Conservation (phyloP, 768 basidiomycete species). For the Nidularia pulvinata region DNA sequence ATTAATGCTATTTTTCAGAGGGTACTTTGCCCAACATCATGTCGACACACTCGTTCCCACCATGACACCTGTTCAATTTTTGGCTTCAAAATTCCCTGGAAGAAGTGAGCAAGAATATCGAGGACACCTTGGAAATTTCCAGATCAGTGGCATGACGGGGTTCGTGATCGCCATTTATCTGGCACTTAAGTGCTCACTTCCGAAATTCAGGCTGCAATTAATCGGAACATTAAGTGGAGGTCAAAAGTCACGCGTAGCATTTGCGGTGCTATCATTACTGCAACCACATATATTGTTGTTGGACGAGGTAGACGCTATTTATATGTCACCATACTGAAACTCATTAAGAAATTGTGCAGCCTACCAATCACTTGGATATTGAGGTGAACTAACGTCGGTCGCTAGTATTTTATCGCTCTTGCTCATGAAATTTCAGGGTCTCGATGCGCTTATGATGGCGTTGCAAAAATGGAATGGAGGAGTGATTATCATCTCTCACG, state of each 20-base stretch:
- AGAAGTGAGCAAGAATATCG: slow-evolving; percentile 97
- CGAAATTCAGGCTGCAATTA: slow-evolving; percentile 62
- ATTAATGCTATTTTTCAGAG: slow-evolving; percentile 53
- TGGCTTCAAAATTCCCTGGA: slow-evolving; percentile 91
- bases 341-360: slow-evolving; percentile 34
- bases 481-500: slow-evolving; percentile 93
- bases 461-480: slow-evolving; percentile 84
- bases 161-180: slow-evolving; percentile 15
- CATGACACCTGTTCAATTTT: slow-evolving; percentile 92
- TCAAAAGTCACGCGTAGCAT: slow-evolving; percentile 95
- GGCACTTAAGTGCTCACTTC: too few relatives aligned
- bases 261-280: slow-evolving; percentile 83
- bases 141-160: slow-evolving; percentile 97
- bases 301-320: slow-evolving; percentile 79
- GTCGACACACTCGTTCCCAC: slow-evolving; percentile 86
- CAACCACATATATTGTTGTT: slow-evolving; percentile 91
- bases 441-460: slow-evolving; percentile 93
- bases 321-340: not conserved
- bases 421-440: slow-evolving; percentile 45
- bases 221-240: slow-evolving; percentile 95
- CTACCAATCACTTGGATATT: slow-evolving; percentile 96
- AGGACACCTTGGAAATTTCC: slow-evolving; percentile 94
- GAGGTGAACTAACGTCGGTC: slow-evolving; percentile 48
- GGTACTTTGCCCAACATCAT: slow-evolving; percentile 95
- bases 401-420: not conserved